Evolutionary conservation across 306 rosid species (phyloP), one percentile per base, ranked within the genome.

Genomic region (Cyamopsis tetragonoloba): DNA sequence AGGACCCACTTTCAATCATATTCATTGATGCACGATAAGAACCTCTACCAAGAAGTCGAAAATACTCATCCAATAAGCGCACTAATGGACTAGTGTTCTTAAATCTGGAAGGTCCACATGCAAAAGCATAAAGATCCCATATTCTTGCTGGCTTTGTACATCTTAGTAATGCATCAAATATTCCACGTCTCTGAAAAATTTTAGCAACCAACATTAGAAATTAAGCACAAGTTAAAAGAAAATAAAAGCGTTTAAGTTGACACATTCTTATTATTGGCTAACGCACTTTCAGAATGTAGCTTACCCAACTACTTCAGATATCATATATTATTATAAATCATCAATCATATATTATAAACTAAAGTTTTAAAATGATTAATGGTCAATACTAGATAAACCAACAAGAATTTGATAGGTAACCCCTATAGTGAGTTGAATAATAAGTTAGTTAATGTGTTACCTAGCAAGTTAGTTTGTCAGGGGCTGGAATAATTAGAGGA

Each of bases 111-210:
- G 96, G 87, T 48, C 96, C 97, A 42, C 80, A 77, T 26, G 70
- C 69, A 82, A 88, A 89, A 60, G 97, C 92, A 77, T 86, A 93
- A 44, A 88, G 95, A 74, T 93, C 99, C 97, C 96, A 83, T 18
- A 88, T 17, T 60, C 83, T 71, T 13, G 84, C 50, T 60, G 95
- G 90, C 84, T 83, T 93, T 9, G 85, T 79, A 82, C 81, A 83
- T 68, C 67, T 76, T 68, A 68, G 35, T 46, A 93, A 83, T 39
- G 92, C 96, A 68, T 86, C 86, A 75, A 80, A 88, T 68, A 93
- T 81, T 53, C 28, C 62, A 20, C 80, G 95, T 55, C 98, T 83
- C 99, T 90, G 95, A 12, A 67, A 78, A 43, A 80, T 66, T 50
- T 64, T 68, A 85, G 68, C 32, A 62, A 68, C 31, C 46, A 66